Base-by-base conservation (phyloP, 2,329 filamentous ascomycete species). In the Colletotrichum cereale region DNA sequence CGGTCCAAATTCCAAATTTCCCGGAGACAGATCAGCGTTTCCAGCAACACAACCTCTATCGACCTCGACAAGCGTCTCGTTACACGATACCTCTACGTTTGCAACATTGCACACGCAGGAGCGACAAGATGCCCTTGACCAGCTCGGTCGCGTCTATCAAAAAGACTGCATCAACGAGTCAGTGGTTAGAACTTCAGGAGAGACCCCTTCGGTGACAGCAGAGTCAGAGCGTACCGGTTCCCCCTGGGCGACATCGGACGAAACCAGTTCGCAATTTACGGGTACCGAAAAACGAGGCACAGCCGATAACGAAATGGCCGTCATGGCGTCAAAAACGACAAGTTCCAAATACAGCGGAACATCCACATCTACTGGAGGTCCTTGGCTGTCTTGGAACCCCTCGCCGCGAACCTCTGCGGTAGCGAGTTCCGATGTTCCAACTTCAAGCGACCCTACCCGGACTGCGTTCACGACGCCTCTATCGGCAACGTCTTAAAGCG, bases 201-300 rank as follows among this genome's bases (percentile, higher is more conserved):
- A 34, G 53, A 62, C 47, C 67, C 56, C 40, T n/a, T 57, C 42
- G 16, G 34, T 8, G 12, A 21, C 50, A 53, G 48, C n/a, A 47
- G 24, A 40, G 44, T 8, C 58, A 55, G 24, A 65, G 38, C 63
- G 29, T 60, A 53, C 44, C 65, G n/a, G 42, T 42, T 38, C 44
- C 34, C 12, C 24, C 12, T 40, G 18, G 10, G 48, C 42, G 10
- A 63, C 68, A 48, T 60, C 52, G 53, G 65, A 63, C 53, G 64
- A 68, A 58, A 48, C 34, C 65, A 50, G 63, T 67, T 67, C 63
- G 57, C 50, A 56, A 26, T 67, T 62, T 57, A 34, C 40, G 24
- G 34, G 40, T 12, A 47, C 7, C 42, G 36, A 42, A 24, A 47
- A 21, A n/a, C 29, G 42, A 47, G 11, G 40, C 40, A 42, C 63